A percentile compares a stretch with the other conserved stretches of the same genome.
Evolutionary conservation across 345 rosid genomes (phyloP).

Genomic region (Zanthoxylum bungeanum): DNA sequence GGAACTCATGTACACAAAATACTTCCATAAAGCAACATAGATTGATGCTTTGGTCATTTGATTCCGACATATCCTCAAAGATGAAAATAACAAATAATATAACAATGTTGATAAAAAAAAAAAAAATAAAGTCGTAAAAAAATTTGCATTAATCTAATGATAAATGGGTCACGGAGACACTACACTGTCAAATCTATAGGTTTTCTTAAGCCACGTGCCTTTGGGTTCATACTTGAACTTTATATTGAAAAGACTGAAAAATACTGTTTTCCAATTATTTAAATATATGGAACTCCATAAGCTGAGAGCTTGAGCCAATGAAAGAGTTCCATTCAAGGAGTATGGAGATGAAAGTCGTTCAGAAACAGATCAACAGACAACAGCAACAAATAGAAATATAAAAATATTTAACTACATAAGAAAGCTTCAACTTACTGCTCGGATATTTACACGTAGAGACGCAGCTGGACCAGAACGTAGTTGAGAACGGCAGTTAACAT

Average conservation of each 20-base stretch:
- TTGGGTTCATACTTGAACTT: not conserved
- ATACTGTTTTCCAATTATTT: not conserved
- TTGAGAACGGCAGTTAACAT: conserved; percentile 45
- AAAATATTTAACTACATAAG: not conserved
- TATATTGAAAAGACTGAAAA: not conserved
- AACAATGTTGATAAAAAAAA: too few species aligned
- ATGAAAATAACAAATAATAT: not conserved
- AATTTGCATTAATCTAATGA: too few species aligned
- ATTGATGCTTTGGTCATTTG: conserved; percentile 4
- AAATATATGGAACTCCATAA: not conserved
- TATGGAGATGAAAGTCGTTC: not conserved
- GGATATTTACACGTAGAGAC: conserved; percentile 67
- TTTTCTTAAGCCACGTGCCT: not conserved
- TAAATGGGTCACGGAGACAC: not conserved
- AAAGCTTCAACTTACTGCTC: conserved; percentile 54
- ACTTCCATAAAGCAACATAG: conserved; percentile 29
- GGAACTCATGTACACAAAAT: conserved; percentile 30
- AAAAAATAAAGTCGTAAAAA: not conserved
- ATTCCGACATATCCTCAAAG: not conserved
- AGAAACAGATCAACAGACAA: conserved; percentile 13
- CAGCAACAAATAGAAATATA: not conserved
- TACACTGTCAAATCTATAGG: too few species aligned
- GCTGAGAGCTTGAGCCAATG: not conserved
- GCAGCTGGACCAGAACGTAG: conserved; percentile 82
- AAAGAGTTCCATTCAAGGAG: not conserved